These are phyloP conservation scores for Chara braunii DNA, from an alignment of 139 green algal genomes.

Conservation along the genomic window DNA sequence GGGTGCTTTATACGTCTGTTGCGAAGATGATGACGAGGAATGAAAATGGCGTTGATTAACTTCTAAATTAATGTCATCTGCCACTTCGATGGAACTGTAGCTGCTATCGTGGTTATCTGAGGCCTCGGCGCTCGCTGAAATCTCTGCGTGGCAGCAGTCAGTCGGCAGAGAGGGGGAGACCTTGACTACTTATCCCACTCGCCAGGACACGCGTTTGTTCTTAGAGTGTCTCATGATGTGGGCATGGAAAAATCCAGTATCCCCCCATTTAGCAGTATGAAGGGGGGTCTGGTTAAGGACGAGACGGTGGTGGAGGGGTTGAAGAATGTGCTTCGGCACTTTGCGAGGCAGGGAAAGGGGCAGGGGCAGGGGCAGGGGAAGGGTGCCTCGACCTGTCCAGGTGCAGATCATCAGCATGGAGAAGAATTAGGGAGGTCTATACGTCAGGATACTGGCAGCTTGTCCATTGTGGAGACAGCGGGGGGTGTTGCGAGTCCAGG, in stretches of 20 bases:
- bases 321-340: too few species aligned
- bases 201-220: not conserved
- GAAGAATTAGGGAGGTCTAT: not conserved
- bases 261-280: slow-evolving; percentile 57
- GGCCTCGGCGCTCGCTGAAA: not conserved
- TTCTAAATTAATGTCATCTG: not conserved
- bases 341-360: not conserved
- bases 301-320: not conserved
- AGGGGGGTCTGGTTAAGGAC: not conserved
- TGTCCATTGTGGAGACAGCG: not conserved
- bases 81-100: not conserved
- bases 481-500: not conserved
- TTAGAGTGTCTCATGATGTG: slow-evolving; percentile 45
- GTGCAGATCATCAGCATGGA: not conserved
- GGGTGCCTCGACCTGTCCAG: not conserved
- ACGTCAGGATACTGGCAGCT: not conserved
- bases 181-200: not conserved
- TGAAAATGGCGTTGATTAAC: not conserved
- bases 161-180: not conserved
- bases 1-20: slow-evolving; percentile 50
- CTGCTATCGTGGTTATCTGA: not conserved
- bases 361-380: not conserved
- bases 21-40: slow-evolving; percentile 22
- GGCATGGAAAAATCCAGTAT: slow-evolving; percentile 61
- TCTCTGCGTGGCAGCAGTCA: not conserved